phyloP scores from a whole-genome alignment of 148 eudicot genomes.

The Selenicereus undatus region DNA sequence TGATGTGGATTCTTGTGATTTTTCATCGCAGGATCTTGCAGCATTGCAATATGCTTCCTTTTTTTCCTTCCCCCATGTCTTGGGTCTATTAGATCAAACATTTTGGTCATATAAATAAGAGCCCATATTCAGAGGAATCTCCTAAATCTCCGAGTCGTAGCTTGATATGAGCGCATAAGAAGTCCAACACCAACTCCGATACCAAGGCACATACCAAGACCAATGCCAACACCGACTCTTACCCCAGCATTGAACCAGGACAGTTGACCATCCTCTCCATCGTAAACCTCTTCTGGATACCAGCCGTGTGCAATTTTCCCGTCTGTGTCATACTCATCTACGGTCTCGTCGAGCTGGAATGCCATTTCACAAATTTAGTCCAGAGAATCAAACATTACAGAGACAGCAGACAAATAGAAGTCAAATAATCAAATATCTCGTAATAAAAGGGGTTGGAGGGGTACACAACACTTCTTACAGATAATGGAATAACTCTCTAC shows the following conservation, averaged over 20 bases:
- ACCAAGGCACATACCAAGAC: constrained; percentile 58
- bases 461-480: no score
- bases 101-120: background rate
- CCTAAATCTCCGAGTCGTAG: constrained; percentile 46
- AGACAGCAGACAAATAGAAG: background rate
- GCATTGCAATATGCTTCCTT: background rate
- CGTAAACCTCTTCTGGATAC: constrained; percentile 35
- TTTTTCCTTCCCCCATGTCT: background rate
- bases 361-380: background rate
- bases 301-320: constrained; percentile 32
- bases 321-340: constrained; percentile 36
- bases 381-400: background rate
- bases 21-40: background rate
- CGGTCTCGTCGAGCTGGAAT: constrained; percentile 36
- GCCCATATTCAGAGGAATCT: constrained; percentile 30
- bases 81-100: background rate
- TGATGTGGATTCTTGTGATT: background rate
- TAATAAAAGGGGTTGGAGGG: no score
- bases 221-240: constrained; percentile 58
- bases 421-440: no score
- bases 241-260: constrained; percentile 63
- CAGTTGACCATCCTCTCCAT: constrained; percentile 49
- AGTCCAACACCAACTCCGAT: constrained; percentile 59
- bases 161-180: constrained; percentile 54
- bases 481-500: no score